Evolutionary conservation across 1,284 basidiomycete species (phyloP), one percentile per base, ranked within the genome.

Genomic region (Irpex rosettiformis): DNA sequence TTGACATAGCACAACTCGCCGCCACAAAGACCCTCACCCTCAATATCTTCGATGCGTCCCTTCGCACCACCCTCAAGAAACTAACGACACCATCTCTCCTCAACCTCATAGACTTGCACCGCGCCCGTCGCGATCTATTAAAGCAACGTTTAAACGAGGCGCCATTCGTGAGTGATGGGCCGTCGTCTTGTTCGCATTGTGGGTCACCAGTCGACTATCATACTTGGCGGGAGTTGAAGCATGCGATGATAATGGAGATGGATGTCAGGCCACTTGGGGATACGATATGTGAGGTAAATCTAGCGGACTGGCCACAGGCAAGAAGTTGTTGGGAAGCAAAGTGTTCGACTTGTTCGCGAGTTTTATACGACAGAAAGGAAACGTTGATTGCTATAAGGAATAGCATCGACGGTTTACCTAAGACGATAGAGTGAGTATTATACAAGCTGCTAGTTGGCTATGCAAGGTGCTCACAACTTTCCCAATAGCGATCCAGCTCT

Each of bases 161-260:
- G 1, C 85, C 85, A 1, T 87, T 86, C 67, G 83, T 86, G 43
- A 75, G 74, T 43, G 80, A 80, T 4, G 70, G 72, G 1, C 69
- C 76, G 24, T 68, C 75, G 10, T 77, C 74, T 52, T 80, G 78
- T 55, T 73, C 77, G 25, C 67, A 76, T 49, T 87, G 85, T 67
- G 73, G 77, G 28, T 69, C 68, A 2, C 52, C 65, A 22, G 78
- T 83, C 51, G 80, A 83, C 62, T 84, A 86, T 66, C 76, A 79
- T 60, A 82, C 82, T 4, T 86, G 85, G 85, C 75, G 82, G 64
- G 82, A 85, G 66, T 75, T 87, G 58, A 85, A 85, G 67, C 75
- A 80, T 64, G 77, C 70, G 49, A 77, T 85, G 57, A 66, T 80
- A 6, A 63, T 75, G 57, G 85, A 85, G 74, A 80, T 86, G 72